Evolutionary conservation across 2,329 filamentous ascomycete species (phyloP), one percentile per base, ranked within the genome.

Genomic region (Raffaelea ambrosiae): DNA sequence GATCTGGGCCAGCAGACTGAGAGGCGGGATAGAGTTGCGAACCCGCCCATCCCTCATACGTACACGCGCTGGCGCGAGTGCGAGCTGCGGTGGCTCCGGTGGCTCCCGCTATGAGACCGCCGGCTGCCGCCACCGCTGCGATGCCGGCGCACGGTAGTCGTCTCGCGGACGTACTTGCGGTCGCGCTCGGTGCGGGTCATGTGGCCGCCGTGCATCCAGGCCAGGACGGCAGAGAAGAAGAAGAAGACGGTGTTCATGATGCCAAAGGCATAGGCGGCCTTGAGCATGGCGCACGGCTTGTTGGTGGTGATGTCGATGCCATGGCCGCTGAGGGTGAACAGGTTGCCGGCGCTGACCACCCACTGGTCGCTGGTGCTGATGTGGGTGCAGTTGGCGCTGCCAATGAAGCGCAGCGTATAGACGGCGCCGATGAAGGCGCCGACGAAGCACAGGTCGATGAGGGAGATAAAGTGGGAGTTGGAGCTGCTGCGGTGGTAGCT

Each of bases 231-330:
- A 3, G 88, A 93, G 60, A 84, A 71, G 63, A 84, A 83, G 68
- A 95, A 95, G 62, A 90, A 83, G 54, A 93, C 70, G 55, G 73
- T 71, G 64, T 93, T 87, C 76, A 96, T 94, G 64, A 97, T 96
- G 43, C 79, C 88, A 56, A 96, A 83, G 3, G 88, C 91, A 67
- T 88, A 97, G 55, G 74, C 77, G 1, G 90, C 85, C 77, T 96
- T 97, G 60, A 95, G 79, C 88, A 96, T 93, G 44, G 84, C 79
- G 68, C 91, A 97, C 5, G 81, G 79, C 73, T 91, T 91, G 65
- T 87, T 74, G 35, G 82, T 65, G 46, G 74, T 65, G 38, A 82
- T 60, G 39, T 73, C 64, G 50, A 79, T 73, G 45, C 66, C 67
- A 43, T 72, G 72, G 33, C 76, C 63, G 26, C 66, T 69, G 40